Evolutionary conservation across 2,329 filamentous ascomycete species (phyloP), one percentile per base, ranked within the genome.

Genomic region (Aspergillus glaucus): DNA sequence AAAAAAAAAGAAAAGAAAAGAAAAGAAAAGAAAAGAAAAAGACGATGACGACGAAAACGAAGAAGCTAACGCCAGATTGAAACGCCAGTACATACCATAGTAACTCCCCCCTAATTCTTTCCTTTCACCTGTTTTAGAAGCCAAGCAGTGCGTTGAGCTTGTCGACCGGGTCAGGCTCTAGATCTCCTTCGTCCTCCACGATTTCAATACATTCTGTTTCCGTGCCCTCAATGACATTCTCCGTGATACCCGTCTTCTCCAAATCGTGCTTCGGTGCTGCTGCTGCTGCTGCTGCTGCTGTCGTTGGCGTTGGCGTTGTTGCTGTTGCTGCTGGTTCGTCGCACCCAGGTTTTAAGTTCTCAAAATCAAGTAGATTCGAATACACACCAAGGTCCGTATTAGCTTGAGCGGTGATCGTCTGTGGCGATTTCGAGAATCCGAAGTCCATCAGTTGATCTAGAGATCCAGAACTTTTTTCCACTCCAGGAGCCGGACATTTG

Each of bases 141-240:
- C 53, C 52, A 2, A 62, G 55, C 40, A 66, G 17, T 30, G 54
- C 26, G 7, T 51, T 52, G 7, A 64, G 51, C 22, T 45, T 52
- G 41, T 66, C 61, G n/a, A 65, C 46, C 10, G 62, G 58, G 17
- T 49, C 58, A 5, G 59, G 56, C 43, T 62, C 57, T 28, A 61
- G 8, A 37, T 55, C 55, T 5, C 46, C 51, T 44, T 62, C 53
- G 17, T 55, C 46, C 45, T 64, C 61, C 10, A 63, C 47, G 6
- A 63, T 55, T 7, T 63, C 50, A 17, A 53, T 21, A 44, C 28
- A 37, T 12, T 36, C 39, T 10, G 39, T 19, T 21, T 39, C 39
- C 7, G 32, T 21, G 17, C 34, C 49, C 21, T 49, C 40, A 24
- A 26, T 22, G 24, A 24, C 22, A 15, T 42, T 26, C 14, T 37